Base-by-base conservation (phyloP, 2,329 filamentous ascomycete genomes). In the Fusarium sp. region DNA sequence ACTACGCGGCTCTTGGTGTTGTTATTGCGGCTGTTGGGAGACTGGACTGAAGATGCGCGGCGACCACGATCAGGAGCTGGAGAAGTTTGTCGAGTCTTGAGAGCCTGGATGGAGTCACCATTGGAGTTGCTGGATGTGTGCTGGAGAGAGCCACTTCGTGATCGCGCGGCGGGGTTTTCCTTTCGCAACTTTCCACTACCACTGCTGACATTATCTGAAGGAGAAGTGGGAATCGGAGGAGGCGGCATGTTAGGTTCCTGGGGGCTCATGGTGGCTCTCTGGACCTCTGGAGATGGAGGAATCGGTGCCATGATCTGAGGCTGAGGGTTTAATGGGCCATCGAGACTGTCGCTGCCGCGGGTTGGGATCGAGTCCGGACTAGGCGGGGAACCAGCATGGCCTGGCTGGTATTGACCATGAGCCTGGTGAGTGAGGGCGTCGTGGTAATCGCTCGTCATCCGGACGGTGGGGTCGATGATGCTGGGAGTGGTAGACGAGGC, bases 21-120 rank as follows among this genome's bases (percentile, higher is more conserved):
- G 14, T 56, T 71, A 28, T 72, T 70, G 55, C 81, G 80, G 20
- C 73, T 68, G 11, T 73, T 70, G 8, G 77, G 72, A 5, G 84
- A 83, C 48, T 88, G 87, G 3, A 84, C 86, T 17, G 87, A 89
- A 35, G 83, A 83, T 74, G 86, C 87, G 63, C 87, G 83, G 14
- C 83, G 79, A 39, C 81, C 83, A 35, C 86, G 83, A 4, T 85
- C 83, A 42, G 81, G 76, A 8, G 79, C 77, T 9, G 85, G 80
- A 17, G 82, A 82, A 18, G 78, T 75, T 42, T 70, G 68, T 39
- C 79, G 75, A 17, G 77, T 71, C 49, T 77, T 80, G 69, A 59
- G 78, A 60, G 44, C 76, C 70, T 52, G 41, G 66, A 75, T 31
- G 45, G 75, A 49, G 73, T 70, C 68, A 44, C 51, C 59, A 24